These are phyloP conservation scores for Rhynchosporium graminicola DNA, from an alignment of 2,329 filamentous ascomycete species.

Conservation along the genomic window DNA sequence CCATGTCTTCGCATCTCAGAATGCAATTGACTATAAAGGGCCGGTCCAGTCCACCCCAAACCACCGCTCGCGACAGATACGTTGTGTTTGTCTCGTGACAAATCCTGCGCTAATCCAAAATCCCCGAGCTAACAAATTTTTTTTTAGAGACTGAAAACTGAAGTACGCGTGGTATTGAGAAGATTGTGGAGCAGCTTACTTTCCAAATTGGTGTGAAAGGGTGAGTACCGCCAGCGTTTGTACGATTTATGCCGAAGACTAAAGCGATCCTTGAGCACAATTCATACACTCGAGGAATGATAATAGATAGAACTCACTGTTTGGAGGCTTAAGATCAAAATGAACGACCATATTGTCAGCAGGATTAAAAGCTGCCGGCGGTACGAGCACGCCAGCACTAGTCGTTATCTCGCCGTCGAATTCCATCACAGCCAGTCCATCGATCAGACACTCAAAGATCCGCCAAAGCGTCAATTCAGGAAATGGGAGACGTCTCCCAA, in stretches of 20 bases:
- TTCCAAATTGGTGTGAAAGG: conserved; percentile 2
- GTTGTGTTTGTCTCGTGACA: not conserved
- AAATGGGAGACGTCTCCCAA: not conserved
- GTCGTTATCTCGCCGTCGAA: not conserved
- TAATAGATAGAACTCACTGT: conserved; percentile 13
- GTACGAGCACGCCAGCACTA: not conserved
- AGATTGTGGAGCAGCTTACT: not conserved
- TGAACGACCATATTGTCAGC: conserved; percentile 7
- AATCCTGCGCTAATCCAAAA: not conserved
- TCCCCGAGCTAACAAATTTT: conserved; percentile 5
- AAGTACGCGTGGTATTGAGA: not conserved
- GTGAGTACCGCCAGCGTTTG: not conserved
- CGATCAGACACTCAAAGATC: conserved; percentile 18
- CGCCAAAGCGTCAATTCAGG: conserved; percentile 16
- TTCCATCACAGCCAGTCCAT: conserved; percentile 11
- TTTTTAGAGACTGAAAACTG: too few relatives aligned
- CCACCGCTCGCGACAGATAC: not conserved
- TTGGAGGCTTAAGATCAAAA: conserved; percentile 18
- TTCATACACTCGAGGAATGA: too few relatives aligned
- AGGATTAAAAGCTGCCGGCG: not conserved
- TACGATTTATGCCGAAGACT: too few relatives aligned
- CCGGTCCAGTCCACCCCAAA: not conserved
- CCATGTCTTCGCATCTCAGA: not conserved
- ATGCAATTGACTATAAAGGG: not conserved
- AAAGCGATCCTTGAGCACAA: too few relatives aligned